Conservation (phyloP, 2,329 filamentous ascomycete species). For the Graphium sp. region DNA sequence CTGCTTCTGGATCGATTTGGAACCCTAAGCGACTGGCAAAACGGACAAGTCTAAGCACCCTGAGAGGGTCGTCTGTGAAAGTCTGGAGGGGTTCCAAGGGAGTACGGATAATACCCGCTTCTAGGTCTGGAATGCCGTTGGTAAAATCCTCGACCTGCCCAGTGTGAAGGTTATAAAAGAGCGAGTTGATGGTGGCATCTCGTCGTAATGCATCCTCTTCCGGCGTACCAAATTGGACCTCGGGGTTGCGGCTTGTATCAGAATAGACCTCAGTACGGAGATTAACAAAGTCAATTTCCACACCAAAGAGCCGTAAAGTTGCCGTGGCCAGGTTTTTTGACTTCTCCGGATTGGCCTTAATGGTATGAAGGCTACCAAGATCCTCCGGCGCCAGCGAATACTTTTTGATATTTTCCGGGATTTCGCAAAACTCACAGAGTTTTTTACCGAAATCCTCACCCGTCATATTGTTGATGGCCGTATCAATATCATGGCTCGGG, state of each 20-base stretch:
- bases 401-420: conserved; percentile 39
- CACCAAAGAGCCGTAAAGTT: conserved; percentile 66
- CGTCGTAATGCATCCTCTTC: conserved; percentile 77
- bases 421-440: conserved; percentile 51
- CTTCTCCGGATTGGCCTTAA: conserved; percentile 84
- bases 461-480: conserved; percentile 74
- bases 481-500: conserved; percentile 66
- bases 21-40: conserved; percentile 81
- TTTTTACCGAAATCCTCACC: conserved; percentile 57
- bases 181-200: conserved; percentile 86
- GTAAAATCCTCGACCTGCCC: conserved; percentile 74
- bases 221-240: conserved; percentile 86
- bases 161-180: conserved; percentile 88
- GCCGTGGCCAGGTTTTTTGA: conserved; percentile 92
- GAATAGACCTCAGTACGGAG: conserved; percentile 81
- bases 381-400: conserved; percentile 41
- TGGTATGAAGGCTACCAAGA: conserved; percentile 68
- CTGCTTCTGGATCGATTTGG: conserved; percentile 52
- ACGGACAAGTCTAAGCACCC: conserved; percentile 71
- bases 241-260: conserved; percentile 75
- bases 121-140: conserved; percentile 60
- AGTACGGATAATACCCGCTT: conserved; percentile 57
- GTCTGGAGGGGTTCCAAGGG: conserved; percentile 80
- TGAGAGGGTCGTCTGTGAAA: conserved; percentile 83
- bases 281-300: conserved; percentile 91